Conservation (phyloP, 345 rosid species). For the Gossypium australe region DNA sequence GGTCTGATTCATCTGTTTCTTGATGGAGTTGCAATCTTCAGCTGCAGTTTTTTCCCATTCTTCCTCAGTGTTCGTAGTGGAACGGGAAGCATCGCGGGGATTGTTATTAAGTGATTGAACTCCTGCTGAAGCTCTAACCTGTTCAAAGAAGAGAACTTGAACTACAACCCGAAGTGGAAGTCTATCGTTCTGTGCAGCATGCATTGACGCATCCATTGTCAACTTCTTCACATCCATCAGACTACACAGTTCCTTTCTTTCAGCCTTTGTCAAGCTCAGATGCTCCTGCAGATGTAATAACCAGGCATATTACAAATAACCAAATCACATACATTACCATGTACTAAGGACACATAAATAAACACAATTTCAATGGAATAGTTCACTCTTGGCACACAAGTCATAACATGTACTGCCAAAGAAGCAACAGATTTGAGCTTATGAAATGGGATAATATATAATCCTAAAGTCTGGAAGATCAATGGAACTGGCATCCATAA, state of each 20-base stretch:
- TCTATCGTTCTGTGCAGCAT: constrained; percentile 84
- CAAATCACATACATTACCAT: neutral
- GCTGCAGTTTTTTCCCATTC: constrained; percentile 36
- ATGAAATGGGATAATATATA: neutral
- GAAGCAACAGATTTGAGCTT: neutral
- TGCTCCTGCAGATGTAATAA: constrained; percentile 56
- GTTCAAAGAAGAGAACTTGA: constrained; percentile 89
- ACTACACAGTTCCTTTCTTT: constrained; percentile 66
- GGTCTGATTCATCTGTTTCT: constrained; percentile 36
- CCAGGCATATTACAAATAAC: neutral
- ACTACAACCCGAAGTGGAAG: constrained; percentile 85
- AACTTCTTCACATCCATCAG: constrained; percentile 81
- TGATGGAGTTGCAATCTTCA: constrained; percentile 29
- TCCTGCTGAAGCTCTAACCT: constrained; percentile 55
- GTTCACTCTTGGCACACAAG: neutral
- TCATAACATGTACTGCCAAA: no score
- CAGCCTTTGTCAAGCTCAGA: constrained; percentile 54
- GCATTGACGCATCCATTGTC: constrained; percentile 62
- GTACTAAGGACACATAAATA: neutral
- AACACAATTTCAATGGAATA: neutral
- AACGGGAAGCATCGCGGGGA: constrained; percentile 26
- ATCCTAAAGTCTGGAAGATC: neutral
- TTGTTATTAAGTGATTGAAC: constrained; percentile 32
- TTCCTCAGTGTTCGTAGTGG: constrained; percentile 40
- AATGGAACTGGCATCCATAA: neutral